Evolutionary conservation across 768 basidiomycete species (phyloP).

Genomic region (Tylopilus intermedius): DNA sequence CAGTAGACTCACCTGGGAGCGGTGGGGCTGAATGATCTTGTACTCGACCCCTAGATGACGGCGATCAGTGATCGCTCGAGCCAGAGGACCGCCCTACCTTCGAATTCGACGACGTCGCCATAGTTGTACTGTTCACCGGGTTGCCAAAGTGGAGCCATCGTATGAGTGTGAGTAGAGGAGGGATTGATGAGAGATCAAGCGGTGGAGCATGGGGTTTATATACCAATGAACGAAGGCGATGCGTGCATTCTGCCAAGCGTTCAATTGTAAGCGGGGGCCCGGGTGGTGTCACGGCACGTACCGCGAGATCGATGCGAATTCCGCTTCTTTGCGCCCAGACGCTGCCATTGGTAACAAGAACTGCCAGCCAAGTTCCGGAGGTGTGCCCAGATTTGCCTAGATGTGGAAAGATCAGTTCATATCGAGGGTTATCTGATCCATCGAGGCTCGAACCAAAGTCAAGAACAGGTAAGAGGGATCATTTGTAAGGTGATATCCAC

Average conservation of each 20-base stretch:
- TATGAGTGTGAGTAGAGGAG: neutral
- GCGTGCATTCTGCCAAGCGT: neutral
- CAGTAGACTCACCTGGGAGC: slow-evolving; percentile 49
- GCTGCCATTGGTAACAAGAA: neutral
- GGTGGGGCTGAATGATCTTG: slow-evolving; percentile 69
- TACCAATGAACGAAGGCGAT: slow-evolving; percentile 11
- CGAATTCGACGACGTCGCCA: slow-evolving; percentile 50
- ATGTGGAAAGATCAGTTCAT: slow-evolving; percentile 10
- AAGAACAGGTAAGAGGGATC: neutral
- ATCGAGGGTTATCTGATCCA: slow-evolving; percentile 25
- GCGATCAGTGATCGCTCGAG: slow-evolving; percentile 9
- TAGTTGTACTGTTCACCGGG: slow-evolving; percentile 57
- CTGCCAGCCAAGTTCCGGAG: neutral
- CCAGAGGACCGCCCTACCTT: slow-evolving; percentile 37
- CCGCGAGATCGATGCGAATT: slow-evolving; percentile 6
- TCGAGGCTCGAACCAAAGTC: slow-evolving; percentile 8
- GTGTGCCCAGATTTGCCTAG: neutral
- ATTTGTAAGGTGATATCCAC: neutral
- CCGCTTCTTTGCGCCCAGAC: neutral
- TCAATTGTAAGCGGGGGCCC: neutral
- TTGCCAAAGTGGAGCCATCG: slow-evolving; percentile 51
- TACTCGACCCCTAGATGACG: slow-evolving; percentile 42
- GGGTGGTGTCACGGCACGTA: neutral
- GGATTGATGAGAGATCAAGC: slow-evolving; percentile 5
- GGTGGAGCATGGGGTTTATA: slow-evolving; percentile 11